These are phyloP conservation scores for Peronospora farinosa DNA, from an alignment of 352 stramenopile species.

Conservation along the genomic window DNA sequence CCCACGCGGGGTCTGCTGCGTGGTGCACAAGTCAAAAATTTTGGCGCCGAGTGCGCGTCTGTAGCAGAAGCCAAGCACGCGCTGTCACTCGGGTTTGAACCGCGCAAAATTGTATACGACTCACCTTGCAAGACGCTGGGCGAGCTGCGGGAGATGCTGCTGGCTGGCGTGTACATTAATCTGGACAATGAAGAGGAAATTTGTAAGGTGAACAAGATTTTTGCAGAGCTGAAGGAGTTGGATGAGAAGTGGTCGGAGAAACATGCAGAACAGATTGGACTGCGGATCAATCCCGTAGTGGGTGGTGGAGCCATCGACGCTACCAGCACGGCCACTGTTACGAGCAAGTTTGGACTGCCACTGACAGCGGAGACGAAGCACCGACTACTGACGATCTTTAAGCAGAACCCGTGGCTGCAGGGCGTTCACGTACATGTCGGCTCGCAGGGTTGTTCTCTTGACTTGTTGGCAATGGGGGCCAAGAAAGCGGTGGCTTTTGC, in stretches of 20 bases:
- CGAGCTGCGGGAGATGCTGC: conserved; percentile 78
- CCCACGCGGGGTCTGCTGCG: conserved; percentile 58
- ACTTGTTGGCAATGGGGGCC: conserved; percentile 75
- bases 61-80: conserved; percentile 78
- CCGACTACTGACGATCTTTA: conserved; percentile 48
- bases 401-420: conserved; percentile 76
- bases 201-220: conserved; percentile 56
- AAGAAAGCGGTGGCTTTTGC: conserved; percentile 74
- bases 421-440: conserved; percentile 88
- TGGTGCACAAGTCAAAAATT: conserved; percentile 38
- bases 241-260: conserved; percentile 17
- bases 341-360: conserved; percentile 89
- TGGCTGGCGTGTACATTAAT: conserved; percentile 85
- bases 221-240: conserved; percentile 34
- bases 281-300: conserved; percentile 90
- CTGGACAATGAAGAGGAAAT: conserved; percentile 90
- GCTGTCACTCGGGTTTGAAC: conserved; percentile 62
- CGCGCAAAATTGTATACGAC: conserved; percentile 85
- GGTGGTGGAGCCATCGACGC: conserved; percentile 80
- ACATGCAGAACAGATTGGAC: conserved; percentile 61
- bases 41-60: conserved; percentile 80
- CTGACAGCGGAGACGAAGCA: conserved; percentile 50
- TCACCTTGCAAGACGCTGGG: conserved; percentile 87
- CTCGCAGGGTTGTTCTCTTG: conserved; percentile 79
- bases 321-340: conserved; percentile 81